phyloP scores from a whole-genome alignment of 2,329 filamentous ascomycete species.

The Pleoardoris graminearum region DNA sequence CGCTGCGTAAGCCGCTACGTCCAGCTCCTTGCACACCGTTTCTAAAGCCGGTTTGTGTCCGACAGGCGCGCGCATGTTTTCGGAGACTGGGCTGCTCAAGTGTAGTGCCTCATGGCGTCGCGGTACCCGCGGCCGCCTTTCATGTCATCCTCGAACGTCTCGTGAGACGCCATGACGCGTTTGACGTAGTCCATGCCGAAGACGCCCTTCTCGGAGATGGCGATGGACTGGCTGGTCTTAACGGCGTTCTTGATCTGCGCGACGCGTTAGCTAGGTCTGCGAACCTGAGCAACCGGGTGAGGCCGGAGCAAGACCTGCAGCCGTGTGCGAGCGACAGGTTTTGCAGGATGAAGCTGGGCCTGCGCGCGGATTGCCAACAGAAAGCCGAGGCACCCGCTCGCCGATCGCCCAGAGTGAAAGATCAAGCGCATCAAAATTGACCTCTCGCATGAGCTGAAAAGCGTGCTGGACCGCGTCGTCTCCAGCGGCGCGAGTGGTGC shows the following conservation, averaged over 20 bases:
- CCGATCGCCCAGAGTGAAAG: too few relatives aligned
- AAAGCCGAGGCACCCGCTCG: too few relatives aligned
- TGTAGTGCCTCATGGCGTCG: conserved; percentile 84
- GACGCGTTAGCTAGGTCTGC: conserved; percentile 14
- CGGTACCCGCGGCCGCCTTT: conserved; percentile 79
- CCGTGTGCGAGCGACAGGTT: too few relatives aligned
- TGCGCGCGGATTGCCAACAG: too few relatives aligned
- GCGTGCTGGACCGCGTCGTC: not conserved
- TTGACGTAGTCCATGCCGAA: conserved; percentile 79
- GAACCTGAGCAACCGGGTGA: not conserved
- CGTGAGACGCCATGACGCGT: conserved; percentile 80
- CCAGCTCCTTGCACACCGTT: not conserved
- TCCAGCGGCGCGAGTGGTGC: not conserved
- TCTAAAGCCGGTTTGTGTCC: not conserved
- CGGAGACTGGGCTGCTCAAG: conserved; percentile 41
- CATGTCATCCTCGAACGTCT: conserved; percentile 80
- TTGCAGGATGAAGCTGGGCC: too few relatives aligned
- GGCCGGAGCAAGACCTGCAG: too few relatives aligned
- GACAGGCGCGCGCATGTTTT: not conserved
- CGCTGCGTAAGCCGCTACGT: not conserved
- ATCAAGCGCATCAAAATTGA: too few relatives aligned
- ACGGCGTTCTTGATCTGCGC: conserved; percentile 85
- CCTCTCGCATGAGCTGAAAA: too few relatives aligned
- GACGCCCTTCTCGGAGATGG: conserved; percentile 71
- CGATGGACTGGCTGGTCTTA: conserved; percentile 78